Evolutionary conservation across 495 filamentous ascomycete species (phyloP), one percentile per base, ranked within the genome.

Genomic region (Aspergillus carlsbadensis): DNA sequence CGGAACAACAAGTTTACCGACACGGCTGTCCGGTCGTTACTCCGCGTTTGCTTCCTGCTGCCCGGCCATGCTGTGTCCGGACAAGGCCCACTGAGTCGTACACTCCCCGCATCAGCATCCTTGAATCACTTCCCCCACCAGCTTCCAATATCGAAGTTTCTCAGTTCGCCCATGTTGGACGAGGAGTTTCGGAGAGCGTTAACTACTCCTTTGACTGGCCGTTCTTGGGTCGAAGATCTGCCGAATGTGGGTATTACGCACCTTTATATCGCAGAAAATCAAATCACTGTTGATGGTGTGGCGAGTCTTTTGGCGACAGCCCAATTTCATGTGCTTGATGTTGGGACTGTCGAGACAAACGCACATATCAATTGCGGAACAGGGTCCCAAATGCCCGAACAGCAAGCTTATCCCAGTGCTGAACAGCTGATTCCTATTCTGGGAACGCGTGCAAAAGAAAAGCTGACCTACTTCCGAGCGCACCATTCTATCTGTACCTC

Each of bases 1-100:
- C 75, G 83, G 17, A 70, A 83, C 31, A 88, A 88, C 58, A 56
- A 67, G 31, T 74, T 88, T 29, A 84, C 82, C 4, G 83, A 87
- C 51, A 68, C 71, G 63, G 76, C 79, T 51, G 70, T 83, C 13
- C 74, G 77, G 17, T 74, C 72, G 14, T 65, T 87, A 17, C 60
- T 86, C 14, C 70, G 78, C 31, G 66, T 72, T 22, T 86, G 78
- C 40, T 81, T 86, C 59, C 46, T 64, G 40, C 51, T 69, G 10
- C 37, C 62, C 26, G 57, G 54, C 7, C 43, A 56, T 42, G 18
- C 44, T 15, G 29, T 17, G 36, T 29, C n/a, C 11, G 35, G 10
- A 5, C 1, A 18, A 11, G 40, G 29, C 47, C 40, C 18, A 40
- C 45, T 6, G 40, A 20, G 56, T 33, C 35, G 56, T 47, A 10